phyloP scores from a whole-genome alignment of 352 stramenopile species.

The Pythium rishiriense region DNA sequence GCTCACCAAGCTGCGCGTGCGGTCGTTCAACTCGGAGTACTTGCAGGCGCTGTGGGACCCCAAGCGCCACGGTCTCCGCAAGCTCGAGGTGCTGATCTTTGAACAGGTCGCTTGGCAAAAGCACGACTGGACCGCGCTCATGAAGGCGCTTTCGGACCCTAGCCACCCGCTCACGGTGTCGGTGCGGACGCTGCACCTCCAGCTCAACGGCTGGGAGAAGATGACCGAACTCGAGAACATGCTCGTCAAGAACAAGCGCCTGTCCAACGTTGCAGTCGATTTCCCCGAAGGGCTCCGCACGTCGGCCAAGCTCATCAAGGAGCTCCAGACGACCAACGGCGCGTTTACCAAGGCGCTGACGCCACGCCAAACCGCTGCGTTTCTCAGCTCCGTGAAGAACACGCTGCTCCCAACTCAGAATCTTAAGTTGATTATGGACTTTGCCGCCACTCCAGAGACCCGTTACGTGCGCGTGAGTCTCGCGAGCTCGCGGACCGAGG shows the following conservation, averaged over 20 bases:
- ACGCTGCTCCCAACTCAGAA: neutral
- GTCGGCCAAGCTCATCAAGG: neutral
- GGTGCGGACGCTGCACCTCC: neutral
- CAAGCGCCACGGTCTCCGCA: neutral
- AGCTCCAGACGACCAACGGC: neutral
- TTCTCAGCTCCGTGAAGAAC: neutral
- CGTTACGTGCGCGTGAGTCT: slow-evolving; percentile 1
- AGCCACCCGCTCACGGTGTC: slow-evolving; percentile 2
- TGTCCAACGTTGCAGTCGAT: neutral
- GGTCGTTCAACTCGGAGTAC: neutral
- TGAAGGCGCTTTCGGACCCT: neutral
- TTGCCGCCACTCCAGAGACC: neutral
- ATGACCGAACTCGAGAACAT: neutral
- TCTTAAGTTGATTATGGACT: neutral
- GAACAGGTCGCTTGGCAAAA: neutral
- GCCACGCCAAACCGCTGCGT: neutral
- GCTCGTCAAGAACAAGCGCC: neutral
- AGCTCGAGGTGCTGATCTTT: neutral
- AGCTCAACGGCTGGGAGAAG: slow-evolving; percentile 1
- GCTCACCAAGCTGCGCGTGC: neutral
- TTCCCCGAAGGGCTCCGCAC: neutral
- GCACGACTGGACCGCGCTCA: neutral
- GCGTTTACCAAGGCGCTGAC: neutral
- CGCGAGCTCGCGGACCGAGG: neutral
- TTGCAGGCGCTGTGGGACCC: neutral